Evolutionary conservation across 768 basidiomycete species (phyloP).

Genomic region (Phanerochaete carnosa): DNA sequence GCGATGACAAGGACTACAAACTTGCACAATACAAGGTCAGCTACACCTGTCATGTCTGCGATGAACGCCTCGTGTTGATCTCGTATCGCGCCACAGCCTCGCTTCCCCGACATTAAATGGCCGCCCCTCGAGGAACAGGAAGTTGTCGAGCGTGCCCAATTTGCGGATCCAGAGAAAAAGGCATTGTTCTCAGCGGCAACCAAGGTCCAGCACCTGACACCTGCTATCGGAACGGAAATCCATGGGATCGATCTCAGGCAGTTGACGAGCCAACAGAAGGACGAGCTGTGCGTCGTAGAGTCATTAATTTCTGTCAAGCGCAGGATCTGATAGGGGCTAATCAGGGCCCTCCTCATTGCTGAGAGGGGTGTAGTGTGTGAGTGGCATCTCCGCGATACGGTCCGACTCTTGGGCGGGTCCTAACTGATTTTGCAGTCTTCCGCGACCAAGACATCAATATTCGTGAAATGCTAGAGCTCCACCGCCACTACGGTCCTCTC

Average conservation of each 20-base stretch:
- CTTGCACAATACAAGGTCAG: constrained; percentile 59
- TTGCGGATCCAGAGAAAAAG: constrained; percentile 69
- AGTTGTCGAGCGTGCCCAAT: constrained; percentile 66
- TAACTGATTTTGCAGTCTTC: constrained; percentile 47
- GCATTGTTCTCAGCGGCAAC: constrained; percentile 59
- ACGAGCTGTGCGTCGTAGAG: constrained; percentile 61
- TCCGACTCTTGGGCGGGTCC: neutral
- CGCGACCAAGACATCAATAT: constrained; percentile 70
- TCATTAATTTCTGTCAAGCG: neutral
- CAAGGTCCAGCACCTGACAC: constrained; percentile 67
- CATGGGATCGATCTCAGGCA: constrained; percentile 70
- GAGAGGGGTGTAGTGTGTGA: constrained; percentile 76
- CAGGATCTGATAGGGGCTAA: neutral
- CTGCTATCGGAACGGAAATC: constrained; percentile 74
- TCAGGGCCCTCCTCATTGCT: constrained; percentile 66
- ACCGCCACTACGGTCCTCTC: constrained; percentile 66
- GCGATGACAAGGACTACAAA: constrained; percentile 47
- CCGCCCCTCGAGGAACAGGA: constrained; percentile 53
- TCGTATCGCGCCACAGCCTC: constrained; percentile 41
- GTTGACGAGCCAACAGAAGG: constrained; percentile 64
- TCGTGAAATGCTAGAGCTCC: constrained; percentile 68
- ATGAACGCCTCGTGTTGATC: neutral
- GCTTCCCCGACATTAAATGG: constrained; percentile 62
- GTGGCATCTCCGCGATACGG: constrained; percentile 20
- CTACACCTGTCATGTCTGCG: neutral